Conservation (phyloP, 2,329 filamentous ascomycete genomes). For the Pseudophaeomoniella oleicola region DNA sequence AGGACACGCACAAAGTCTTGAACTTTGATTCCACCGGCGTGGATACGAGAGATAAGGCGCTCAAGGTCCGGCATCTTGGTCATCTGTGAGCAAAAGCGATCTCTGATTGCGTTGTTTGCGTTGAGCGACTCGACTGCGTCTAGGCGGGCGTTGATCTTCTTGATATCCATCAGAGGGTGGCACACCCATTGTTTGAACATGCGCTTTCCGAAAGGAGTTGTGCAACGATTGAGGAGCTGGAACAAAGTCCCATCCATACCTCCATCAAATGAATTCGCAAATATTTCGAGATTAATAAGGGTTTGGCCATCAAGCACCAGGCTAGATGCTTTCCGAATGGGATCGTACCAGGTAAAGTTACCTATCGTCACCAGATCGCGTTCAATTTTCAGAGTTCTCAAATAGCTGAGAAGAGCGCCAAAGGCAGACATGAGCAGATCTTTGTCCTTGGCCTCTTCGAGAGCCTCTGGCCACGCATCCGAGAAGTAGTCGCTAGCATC, state of each 20-base stretch:
- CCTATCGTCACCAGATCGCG: conserved; percentile 72
- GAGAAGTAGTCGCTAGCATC: conserved; percentile 67
- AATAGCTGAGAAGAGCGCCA: conserved; percentile 76
- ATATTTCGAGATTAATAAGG: conserved; percentile 93
- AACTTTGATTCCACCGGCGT: conserved; percentile 76
- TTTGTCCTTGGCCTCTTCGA: conserved; percentile 60
- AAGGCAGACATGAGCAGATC: conserved; percentile 81
- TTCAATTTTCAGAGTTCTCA: conserved; percentile 77
- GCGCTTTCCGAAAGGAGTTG: conserved; percentile 93
- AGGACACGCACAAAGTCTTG: conserved; percentile 89
- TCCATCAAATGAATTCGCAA: conserved; percentile 83
- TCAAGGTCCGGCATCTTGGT: conserved; percentile 90
- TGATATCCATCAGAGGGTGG: conserved; percentile 75
- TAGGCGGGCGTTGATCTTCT: conserved; percentile 80
- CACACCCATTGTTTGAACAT: conserved; percentile 96
- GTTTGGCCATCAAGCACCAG: conserved; percentile 91
- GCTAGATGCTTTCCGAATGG: conserved; percentile 79
- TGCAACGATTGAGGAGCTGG: conserved; percentile 76
- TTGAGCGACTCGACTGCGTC: conserved; percentile 92
- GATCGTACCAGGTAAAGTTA: conserved; percentile 84
- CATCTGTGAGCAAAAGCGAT: conserved; percentile 77
- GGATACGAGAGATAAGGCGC: conserved; percentile 81
- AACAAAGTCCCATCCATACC: conserved; percentile 78
- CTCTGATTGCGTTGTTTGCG: conserved; percentile 62
- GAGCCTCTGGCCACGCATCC: conserved; percentile 62